phyloP scores from a whole-genome alignment of 768 basidiomycete genomes.

The Tricholoma hemisulphureum region DNA sequence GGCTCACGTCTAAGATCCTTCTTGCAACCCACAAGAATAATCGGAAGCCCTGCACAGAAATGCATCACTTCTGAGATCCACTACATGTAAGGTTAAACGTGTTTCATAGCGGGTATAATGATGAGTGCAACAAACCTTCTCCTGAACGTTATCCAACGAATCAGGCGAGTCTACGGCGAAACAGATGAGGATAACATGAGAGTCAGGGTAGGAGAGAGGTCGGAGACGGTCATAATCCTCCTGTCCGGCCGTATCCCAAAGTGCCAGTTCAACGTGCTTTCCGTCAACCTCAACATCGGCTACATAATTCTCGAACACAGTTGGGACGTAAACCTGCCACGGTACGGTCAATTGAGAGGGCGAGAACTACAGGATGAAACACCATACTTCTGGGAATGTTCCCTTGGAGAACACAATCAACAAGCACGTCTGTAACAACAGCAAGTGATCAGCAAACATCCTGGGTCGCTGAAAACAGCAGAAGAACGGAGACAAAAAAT shows the following conservation, averaged over 20 bases:
- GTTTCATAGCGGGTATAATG: background rate
- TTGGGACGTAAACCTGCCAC: conserved; percentile 93
- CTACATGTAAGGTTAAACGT: conserved; percentile 37
- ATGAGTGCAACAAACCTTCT: conserved; percentile 70
- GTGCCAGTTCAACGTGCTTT: conserved; percentile 95
- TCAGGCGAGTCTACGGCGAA: conserved; percentile 98
- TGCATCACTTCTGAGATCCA: conserved; percentile 99
- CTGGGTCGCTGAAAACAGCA: background rate
- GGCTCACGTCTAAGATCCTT: conserved; percentile 95
- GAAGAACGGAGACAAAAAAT: background rate
- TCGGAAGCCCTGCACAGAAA: conserved; percentile 91
- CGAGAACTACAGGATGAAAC: conserved; percentile 3
- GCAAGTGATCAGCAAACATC: background rate
- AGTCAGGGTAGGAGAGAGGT: conserved; percentile 97
- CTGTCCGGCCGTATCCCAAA: conserved; percentile 99
- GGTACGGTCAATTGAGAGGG: background rate
- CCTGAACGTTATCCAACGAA: conserved; percentile 98
- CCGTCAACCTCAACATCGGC: conserved; percentile 98
- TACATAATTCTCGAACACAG: conserved; percentile 99
- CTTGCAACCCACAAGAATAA: conserved; percentile 98
- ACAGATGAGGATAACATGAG: conserved; percentile 99
- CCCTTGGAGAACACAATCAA: conserved; percentile 97
- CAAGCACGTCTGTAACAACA: conserved; percentile 69
- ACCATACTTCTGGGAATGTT: conserved; percentile 86
- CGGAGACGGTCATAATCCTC: conserved; percentile 99